A percentile compares a stretch with the other conserved stretches of the same genome.
These are phyloP conservation scores for Coemansia reversa DNA, from an alignment of 192 early-diverging fungal genomes.

Conservation along the genomic window DNA sequence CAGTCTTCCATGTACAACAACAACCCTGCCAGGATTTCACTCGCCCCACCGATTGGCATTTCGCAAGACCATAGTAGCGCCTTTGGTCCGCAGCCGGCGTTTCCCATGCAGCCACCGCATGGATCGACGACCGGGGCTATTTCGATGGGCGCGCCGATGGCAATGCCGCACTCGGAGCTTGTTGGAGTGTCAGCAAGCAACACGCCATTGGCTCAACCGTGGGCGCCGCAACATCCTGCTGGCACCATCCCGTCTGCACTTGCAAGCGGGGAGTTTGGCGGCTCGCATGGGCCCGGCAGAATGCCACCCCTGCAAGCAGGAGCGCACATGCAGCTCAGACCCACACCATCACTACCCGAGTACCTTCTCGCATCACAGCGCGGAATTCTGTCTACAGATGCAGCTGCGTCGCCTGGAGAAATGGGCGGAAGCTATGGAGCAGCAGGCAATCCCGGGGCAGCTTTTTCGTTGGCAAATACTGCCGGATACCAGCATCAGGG, in stretches of 20 bases:
- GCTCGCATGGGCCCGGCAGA: conserved; percentile 6
- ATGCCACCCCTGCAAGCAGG: conserved; percentile 17
- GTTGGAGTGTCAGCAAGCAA: conserved; percentile 6
- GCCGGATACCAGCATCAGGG: background rate
- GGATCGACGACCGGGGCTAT: conserved; percentile 9
- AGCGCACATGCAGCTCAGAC: conserved; percentile 21
- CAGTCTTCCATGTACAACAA: background rate
- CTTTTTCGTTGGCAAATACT: background rate
- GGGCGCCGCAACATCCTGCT: background rate
- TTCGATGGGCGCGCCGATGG: conserved; percentile 11
- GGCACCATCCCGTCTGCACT: conserved; percentile 5
- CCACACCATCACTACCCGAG: conserved; percentile 40
- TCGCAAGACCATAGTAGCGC: background rate
- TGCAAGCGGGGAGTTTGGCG: conserved; percentile 2
- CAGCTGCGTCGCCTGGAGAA: conserved; percentile 12
- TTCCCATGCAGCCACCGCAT: conserved; percentile 10
- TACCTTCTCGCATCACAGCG: conserved; percentile 20
- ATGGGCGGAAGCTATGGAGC: background rate
- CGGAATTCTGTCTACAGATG: conserved; percentile 6
- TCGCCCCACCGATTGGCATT: background rate
- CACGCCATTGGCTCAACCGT: conserved; percentile 1
- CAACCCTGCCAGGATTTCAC: background rate
- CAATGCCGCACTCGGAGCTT: conserved; percentile 11
- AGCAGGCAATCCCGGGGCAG: background rate
- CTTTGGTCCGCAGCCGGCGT: conserved; percentile 12